Base-by-base conservation (phyloP, 2,329 filamentous ascomycete species). In the Pseudogymnoascus sp. region DNA sequence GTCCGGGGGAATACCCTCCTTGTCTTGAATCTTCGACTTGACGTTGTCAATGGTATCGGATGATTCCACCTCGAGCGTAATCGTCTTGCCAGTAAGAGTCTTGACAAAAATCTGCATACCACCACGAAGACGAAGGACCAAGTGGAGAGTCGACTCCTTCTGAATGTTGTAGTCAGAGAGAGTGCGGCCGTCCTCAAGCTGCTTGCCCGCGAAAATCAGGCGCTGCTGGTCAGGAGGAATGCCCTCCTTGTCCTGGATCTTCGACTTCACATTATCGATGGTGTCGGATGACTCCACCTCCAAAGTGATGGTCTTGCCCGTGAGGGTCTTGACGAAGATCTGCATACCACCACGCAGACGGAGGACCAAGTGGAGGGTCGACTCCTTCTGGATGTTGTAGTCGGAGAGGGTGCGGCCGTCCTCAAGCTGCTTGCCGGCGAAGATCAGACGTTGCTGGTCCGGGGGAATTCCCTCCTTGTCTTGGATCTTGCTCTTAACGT, bases 391-490 rank as follows among this genome's bases (percentile, higher is more conserved):
- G 62, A 96, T 96, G 80, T 96, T 96, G 85, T 96, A 96, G 76
- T n/a, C n/a, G n/a, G n/a, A n/a, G n/a, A n/a, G n/a, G n/a, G n/a
- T n/a, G n/a, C n/a, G n/a, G n/a, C n/a, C n/a, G n/a, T n/a, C n/a
- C n/a, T n/a, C n/a, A n/a, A n/a, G n/a, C n/a, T n/a, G n/a, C n/a
- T n/a, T n/a, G n/a, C n/a, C n/a, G n/a, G n/a, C n/a, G n/a, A n/a
- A n/a, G n/a, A n/a, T n/a, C n/a, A n/a, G n/a, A n/a, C 93, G 93
- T 81, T 97, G 93, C 79, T 97, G 93, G 74, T 97, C 93, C 10
- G 93, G 93, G 56, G 93, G 93, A 63, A 97, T 97, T 26, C 93
- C 93, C 78, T 97, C 93, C 85, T 97, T 97, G 74, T 97, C 93
- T 78, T 97, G 93, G 46, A 97, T 97, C 85, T 97, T 97, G 60